phyloP scores from a whole-genome alignment of 441 rosid species.

The Melastoma candidum region DNA sequence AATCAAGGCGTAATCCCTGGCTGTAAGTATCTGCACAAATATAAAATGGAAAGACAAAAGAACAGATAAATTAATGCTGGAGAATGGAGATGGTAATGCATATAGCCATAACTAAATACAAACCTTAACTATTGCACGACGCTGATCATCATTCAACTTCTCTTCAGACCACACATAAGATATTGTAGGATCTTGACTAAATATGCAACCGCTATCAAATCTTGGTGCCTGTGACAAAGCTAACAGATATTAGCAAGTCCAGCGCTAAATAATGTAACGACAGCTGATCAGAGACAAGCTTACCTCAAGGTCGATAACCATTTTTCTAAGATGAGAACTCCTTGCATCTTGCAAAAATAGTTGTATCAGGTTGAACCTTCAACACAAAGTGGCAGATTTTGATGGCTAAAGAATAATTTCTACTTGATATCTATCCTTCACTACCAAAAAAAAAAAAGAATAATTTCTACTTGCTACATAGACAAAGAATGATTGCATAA shows the following conservation, averaged over 20 bases:
- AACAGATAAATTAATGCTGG: background rate
- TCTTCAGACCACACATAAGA: constrained; percentile 89
- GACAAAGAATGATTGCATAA: constrained; percentile 8
- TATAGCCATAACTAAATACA: constrained; percentile 12
- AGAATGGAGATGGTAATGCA: constrained; percentile 4
- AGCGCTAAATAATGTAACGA: constrained; percentile 12
- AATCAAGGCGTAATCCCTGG: constrained; percentile 89
- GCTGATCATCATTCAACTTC: constrained; percentile 90
- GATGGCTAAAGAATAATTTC: background rate
- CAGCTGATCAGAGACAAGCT: constrained; percentile 14
- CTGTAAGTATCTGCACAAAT: constrained; percentile 77
- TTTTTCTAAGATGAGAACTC: constrained; percentile 69
- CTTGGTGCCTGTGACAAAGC: constrained; percentile 61
- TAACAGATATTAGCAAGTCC: constrained; percentile 2
- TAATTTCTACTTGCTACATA: background rate
- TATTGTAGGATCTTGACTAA: constrained; percentile 97
- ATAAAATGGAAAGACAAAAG: constrained; percentile 1
- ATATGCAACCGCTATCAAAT: constrained; percentile 82
- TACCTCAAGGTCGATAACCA: constrained; percentile 92
- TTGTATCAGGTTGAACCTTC: constrained; percentile 86
- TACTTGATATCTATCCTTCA: constrained; percentile 3
- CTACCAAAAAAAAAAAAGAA: constrained; percentile 9
- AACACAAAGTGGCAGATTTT: constrained; percentile 18
- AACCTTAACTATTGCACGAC: constrained; percentile 95
- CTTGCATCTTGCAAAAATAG: constrained; percentile 53